Evolutionary conservation across 1,284 basidiomycete genomes (phyloP).

Genomic region (Rhizopogon parksii): DNA sequence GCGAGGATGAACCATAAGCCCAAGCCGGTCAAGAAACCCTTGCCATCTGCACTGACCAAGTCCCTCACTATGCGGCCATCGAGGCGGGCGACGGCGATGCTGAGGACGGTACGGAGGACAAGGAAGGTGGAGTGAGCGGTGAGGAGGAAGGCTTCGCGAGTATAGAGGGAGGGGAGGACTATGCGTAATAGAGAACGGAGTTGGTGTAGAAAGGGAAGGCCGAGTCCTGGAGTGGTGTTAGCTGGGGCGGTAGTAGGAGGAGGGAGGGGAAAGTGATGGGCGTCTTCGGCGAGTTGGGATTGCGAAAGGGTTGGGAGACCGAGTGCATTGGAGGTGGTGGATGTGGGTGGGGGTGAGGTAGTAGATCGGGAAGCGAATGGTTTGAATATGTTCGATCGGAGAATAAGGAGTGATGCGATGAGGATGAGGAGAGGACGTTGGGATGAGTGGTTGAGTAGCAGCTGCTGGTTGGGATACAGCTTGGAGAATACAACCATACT

Average conservation of each 20-base stretch:
- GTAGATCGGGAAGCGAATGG: background rate
- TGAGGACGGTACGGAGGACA: slow-evolving; percentile 79
- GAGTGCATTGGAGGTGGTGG: slow-evolving; percentile 22
- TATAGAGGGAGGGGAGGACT: slow-evolving; percentile 64
- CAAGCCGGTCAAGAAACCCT: slow-evolving; percentile 79
- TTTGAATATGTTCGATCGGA: slow-evolving; percentile 19
- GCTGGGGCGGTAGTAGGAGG: slow-evolving; percentile 23
- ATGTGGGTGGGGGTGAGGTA: background rate
- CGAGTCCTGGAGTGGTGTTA: slow-evolving; percentile 43
- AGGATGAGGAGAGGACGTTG: slow-evolving; percentile 13
- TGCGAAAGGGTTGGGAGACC: slow-evolving; percentile 35
- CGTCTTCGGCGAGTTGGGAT: slow-evolving; percentile 39
- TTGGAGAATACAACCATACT: slow-evolving; percentile 21
- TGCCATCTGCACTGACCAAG: slow-evolving; percentile 81
- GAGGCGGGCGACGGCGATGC: slow-evolving; percentile 81
- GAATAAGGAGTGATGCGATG: slow-evolving; percentile 18
- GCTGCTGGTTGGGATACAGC: background rate
- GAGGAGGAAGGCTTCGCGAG: slow-evolving; percentile 76
- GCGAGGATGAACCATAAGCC: slow-evolving; percentile 88
- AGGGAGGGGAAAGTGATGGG: slow-evolving; percentile 48
- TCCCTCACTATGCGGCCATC: slow-evolving; percentile 90
- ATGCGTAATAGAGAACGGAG: slow-evolving; percentile 73
- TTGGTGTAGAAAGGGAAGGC: slow-evolving; percentile 75
- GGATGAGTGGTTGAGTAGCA: background rate
- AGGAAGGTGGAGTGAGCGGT: slow-evolving; percentile 83